Conservation (phyloP, 2,329 filamentous ascomycete genomes). For the Fusarium austroafricanum region DNA sequence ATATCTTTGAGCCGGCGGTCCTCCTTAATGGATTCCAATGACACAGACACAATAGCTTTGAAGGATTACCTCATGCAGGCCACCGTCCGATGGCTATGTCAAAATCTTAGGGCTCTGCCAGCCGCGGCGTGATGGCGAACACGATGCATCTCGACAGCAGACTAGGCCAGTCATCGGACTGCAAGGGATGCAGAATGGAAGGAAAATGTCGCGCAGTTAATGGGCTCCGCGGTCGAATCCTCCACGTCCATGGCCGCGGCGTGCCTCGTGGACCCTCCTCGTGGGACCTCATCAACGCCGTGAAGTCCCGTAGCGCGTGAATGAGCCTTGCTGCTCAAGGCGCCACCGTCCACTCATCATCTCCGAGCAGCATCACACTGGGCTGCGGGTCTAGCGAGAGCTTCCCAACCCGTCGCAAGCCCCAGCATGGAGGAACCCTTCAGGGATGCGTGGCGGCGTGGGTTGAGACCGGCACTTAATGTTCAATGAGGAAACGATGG, state of each 20-base stretch:
- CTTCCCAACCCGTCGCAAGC: background rate
- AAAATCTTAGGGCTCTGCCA: slow-evolving; percentile 4
- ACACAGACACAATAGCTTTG: background rate
- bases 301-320: slow-evolving; percentile 31
- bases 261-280: slow-evolving; percentile 33
- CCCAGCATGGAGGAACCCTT: slow-evolving; percentile 25
- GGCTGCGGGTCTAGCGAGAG: slow-evolving; percentile 23
- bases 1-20: background rate
- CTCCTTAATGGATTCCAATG: background rate
- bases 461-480: slow-evolving; percentile 21
- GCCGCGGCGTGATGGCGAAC: background rate
- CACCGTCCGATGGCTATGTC: background rate
- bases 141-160: slow-evolving; percentile 5
- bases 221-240: slow-evolving; percentile 13
- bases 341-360: slow-evolving; percentile 39
- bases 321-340: slow-evolving; percentile 7
- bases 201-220: slow-evolving; percentile 39
- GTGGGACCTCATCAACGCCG: slow-evolving; percentile 32
- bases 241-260: slow-evolving; percentile 33
- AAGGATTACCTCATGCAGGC: slow-evolving; percentile 12
- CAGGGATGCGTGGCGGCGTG: slow-evolving; percentile 35
- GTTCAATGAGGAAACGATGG: slow-evolving; percentile 26
- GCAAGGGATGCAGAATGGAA: slow-evolving; percentile 17
- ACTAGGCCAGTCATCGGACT: slow-evolving; percentile 15
- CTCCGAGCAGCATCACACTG: slow-evolving; percentile 40